Conservation (phyloP, 2,329 filamentous ascomycete genomes). For the Septoria linicola region DNA sequence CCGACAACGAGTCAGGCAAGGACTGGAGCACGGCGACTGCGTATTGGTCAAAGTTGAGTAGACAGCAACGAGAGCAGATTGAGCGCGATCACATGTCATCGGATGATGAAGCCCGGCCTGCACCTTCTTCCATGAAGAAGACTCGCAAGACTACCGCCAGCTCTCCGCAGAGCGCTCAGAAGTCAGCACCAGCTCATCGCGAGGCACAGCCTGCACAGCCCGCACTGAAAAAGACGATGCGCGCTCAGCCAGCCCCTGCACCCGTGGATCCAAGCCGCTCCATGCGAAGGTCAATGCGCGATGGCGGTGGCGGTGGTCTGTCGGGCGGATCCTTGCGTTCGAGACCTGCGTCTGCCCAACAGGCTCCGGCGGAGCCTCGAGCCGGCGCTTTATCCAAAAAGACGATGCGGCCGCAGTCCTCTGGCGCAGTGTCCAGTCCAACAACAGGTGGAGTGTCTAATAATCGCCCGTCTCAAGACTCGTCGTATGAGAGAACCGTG, state of each 20-base stretch:
- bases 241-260: conserved; percentile 29
- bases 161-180: conserved; percentile 11
- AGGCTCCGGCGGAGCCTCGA: conserved; percentile 19
- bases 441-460: conserved; percentile 26
- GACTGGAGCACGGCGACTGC: conserved; percentile 69
- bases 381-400: conserved; percentile 18
- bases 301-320: conserved; percentile 39
- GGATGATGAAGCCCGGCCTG: conserved; percentile 32
- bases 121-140: conserved; percentile 39
- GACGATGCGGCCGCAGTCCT: conserved; percentile 24
- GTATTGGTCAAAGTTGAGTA: conserved; percentile 67
- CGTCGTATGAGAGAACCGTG: conserved; percentile 10
- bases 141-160: conserved; percentile 40
- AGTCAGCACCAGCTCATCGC: conserved; percentile 19
- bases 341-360: conserved; percentile 22
- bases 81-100: conserved; percentile 51
- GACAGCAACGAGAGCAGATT: conserved; percentile 62
- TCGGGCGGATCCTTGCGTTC: conserved; percentile 33
- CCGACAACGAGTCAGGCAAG: conserved; percentile 3
- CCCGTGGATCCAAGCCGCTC: conserved; percentile 29
- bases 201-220: conserved; percentile 41
- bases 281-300: conserved; percentile 43
- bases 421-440: not conserved
- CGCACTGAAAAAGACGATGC: conserved; percentile 44
- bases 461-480: conserved; percentile 18